Evolutionary conservation across 2,329 filamentous ascomycete species (phyloP).

Genomic region (Monosporascus cannonballus): DNA sequence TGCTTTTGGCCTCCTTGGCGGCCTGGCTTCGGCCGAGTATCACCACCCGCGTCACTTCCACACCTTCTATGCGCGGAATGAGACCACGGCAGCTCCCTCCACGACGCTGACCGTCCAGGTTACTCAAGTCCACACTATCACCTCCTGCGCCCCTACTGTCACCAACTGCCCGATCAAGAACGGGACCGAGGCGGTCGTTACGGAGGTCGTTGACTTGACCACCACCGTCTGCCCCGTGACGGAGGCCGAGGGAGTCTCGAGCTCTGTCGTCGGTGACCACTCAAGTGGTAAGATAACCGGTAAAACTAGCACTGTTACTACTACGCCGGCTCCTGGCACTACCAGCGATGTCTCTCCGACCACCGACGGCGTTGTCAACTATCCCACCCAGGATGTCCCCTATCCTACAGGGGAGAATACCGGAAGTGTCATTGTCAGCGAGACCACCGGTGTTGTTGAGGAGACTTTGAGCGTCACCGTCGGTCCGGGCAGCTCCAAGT

Average conservation of each 20-base stretch:
- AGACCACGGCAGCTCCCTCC: conserved; percentile 14
- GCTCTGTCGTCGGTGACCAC: conserved; percentile 24
- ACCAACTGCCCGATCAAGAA: conserved; percentile 28
- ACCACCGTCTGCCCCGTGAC: conserved; percentile 32
- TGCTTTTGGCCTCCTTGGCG: conserved; percentile 26
- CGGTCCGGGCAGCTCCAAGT: conserved; percentile 21
- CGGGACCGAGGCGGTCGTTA: conserved; percentile 24
- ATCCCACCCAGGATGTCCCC: conserved; percentile 2
- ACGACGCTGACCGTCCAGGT: conserved; percentile 27
- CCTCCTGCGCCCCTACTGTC: conserved; percentile 27
- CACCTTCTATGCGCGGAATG: conserved; percentile 22
- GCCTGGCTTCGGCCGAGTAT: conserved; percentile 24
- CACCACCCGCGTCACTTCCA: conserved; percentile 26
- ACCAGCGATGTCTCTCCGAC: conserved; percentile 6
- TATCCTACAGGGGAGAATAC: not conserved
- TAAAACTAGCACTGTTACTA: conserved; percentile 18
- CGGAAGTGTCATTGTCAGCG: not conserved
- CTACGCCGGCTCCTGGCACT: conserved; percentile 8
- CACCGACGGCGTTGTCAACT: conserved; percentile 1
- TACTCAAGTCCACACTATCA: conserved; percentile 25
- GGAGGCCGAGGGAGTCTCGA: conserved; percentile 23
- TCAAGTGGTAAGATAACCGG: conserved; percentile 25
- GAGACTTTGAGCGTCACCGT: conserved; percentile 21
- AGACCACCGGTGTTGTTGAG: conserved; percentile 7
- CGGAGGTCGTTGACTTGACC: conserved; percentile 29